These are phyloP conservation scores for Yamadazyma aaseri DNA, from an alignment of 1,139 yeast species.

Conservation along the genomic window DNA sequence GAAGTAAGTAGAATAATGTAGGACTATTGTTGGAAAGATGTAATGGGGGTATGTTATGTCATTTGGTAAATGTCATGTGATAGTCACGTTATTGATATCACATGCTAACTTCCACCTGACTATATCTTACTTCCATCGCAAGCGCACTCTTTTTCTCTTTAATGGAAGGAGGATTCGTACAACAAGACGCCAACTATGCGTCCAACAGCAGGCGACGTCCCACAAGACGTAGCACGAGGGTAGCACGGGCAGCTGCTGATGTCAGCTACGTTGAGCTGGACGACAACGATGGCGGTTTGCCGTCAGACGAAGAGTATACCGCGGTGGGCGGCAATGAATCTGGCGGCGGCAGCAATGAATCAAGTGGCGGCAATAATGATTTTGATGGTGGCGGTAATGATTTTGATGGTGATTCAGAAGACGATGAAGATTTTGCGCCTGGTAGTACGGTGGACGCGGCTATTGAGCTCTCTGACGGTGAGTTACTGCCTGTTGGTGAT, in stretches of 20 bases:
- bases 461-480: conserved; percentile 26
- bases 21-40: too few species aligned
- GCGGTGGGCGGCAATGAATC: too few species aligned
- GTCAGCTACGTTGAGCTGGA: neutral
- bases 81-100: too few species aligned
- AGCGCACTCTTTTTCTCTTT: too few species aligned
- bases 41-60: too few species aligned
- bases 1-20: too few species aligned
- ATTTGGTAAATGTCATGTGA: too few species aligned
- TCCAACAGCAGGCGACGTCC: conserved; percentile 18
- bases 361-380: conserved; percentile 16
- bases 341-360: too few species aligned
- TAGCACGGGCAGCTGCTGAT: conserved; percentile 8
- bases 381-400: conserved; percentile 26
- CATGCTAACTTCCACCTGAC: too few species aligned
- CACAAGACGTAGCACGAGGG: conserved; percentile 16
- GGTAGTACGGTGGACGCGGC: conserved; percentile 17
- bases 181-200: conserved; percentile 32
- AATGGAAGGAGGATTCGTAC: conserved; percentile 44
- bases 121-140: too few species aligned
- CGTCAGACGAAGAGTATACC: too few species aligned
- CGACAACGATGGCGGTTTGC: neutral
- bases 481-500: conserved; percentile 5
- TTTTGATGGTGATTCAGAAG: conserved; percentile 18
- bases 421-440: conserved; percentile 15